These are phyloP conservation scores for Phytophthora multivora DNA, from an alignment of 352 stramenopile species.

Conservation along the genomic window DNA sequence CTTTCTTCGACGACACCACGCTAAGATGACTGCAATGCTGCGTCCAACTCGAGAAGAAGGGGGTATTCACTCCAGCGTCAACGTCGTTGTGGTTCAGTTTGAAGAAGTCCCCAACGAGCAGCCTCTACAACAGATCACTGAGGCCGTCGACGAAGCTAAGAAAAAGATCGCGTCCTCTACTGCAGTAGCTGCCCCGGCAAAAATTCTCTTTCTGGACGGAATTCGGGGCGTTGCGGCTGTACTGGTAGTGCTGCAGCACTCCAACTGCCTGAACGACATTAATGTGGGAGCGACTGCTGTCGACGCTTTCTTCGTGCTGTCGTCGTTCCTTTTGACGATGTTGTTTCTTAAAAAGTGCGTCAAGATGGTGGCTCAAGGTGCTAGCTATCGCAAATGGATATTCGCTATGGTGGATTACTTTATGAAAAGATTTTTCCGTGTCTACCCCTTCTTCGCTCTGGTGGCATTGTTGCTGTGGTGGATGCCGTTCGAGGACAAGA, in stretches of 20 bases:
- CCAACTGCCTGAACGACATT: slow-evolving; percentile 25
- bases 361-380: slow-evolving; percentile 23
- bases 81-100: too few relatives aligned
- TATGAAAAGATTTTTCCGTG: slow-evolving; percentile 53
- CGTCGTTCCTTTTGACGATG: slow-evolving; percentile 42
- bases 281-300: slow-evolving; percentile 36
- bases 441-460: slow-evolving; percentile 54
- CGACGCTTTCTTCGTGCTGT: slow-evolving; percentile 49
- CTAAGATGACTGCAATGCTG: too few relatives aligned
- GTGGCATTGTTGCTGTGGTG: slow-evolving; percentile 21
- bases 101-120: too few relatives aligned
- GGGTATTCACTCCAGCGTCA: too few relatives aligned
- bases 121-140: too few relatives aligned
- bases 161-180: background rate
- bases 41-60: too few relatives aligned
- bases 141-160: background rate
- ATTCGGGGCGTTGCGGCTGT: slow-evolving; percentile 41
- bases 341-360: slow-evolving; percentile 42
- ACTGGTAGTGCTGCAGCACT: slow-evolving; percentile 31
- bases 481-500: slow-evolving; percentile 24
- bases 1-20: too few relatives aligned
- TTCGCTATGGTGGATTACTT: slow-evolving; percentile 43
- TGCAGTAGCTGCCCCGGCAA: background rate
- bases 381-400: slow-evolving; percentile 13
- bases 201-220: slow-evolving; percentile 37